Evolutionary conservation across 2,329 filamentous ascomycete genomes (phyloP).

Genomic region (Calonectria crousiana): DNA sequence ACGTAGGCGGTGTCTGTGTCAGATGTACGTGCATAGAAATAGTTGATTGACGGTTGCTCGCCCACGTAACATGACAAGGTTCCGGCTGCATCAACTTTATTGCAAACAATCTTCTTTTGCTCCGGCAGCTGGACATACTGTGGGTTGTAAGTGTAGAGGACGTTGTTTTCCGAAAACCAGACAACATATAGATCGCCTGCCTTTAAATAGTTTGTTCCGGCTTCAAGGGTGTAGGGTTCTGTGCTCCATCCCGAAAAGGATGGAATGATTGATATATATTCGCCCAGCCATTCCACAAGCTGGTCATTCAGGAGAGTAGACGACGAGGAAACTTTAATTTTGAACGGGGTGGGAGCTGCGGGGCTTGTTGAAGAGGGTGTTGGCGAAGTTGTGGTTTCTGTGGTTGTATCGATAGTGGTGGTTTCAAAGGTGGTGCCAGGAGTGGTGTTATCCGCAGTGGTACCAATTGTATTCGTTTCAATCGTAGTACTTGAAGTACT

Average conservation of each 20-base stretch:
- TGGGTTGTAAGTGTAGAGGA: too few species aligned
- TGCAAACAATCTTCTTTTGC: not conserved
- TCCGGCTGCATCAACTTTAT: not conserved
- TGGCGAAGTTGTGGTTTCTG: not conserved
- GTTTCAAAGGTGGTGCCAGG: too few species aligned
- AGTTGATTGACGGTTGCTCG: not conserved
- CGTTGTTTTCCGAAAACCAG: not conserved
- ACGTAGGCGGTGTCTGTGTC: not conserved
- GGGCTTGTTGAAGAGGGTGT: not conserved
- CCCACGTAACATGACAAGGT: not conserved
- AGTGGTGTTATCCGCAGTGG: too few species aligned
- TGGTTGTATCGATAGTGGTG: not conserved
- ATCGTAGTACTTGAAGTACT: not conserved
- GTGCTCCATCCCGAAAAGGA: not conserved
- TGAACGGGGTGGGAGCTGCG: not conserved
- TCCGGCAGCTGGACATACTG: not conserved
- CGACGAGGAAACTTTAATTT: not conserved
- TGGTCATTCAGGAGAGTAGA: not conserved
- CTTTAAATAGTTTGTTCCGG: not conserved
- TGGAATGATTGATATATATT: not conserved
- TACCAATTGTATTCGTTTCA: too few species aligned
- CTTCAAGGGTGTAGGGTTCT: not conserved
- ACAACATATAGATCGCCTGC: not conserved
- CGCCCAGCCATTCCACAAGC: not conserved
- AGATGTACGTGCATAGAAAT: not conserved